Conservation (phyloP, 139 green algal genomes). For the Mesostigma viride region DNA sequence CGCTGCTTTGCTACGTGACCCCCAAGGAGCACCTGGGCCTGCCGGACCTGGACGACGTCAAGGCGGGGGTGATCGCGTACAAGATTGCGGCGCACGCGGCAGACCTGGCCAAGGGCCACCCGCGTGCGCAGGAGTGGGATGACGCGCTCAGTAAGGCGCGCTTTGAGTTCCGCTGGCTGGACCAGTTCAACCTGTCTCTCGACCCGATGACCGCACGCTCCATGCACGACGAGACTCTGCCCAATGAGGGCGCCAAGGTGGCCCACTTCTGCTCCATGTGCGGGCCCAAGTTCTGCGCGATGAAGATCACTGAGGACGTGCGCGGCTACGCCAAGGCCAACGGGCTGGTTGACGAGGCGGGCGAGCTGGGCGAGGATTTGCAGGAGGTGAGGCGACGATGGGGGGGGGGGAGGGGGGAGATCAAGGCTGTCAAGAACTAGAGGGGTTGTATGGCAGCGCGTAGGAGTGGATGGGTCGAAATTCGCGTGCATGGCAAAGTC, state of each 20-base stretch:
- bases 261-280: constrained; percentile 46
- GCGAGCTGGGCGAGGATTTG: constrained; percentile 16
- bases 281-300: constrained; percentile 43
- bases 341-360: constrained; percentile 13
- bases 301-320: constrained; percentile 41
- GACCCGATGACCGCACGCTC: constrained; percentile 53
- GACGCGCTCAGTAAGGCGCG: constrained; percentile 74
- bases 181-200: constrained; percentile 90
- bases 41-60: constrained; percentile 77
- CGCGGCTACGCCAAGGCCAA: constrained; percentile 33
- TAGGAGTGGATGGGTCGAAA: background rate
- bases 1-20: constrained; percentile 94
- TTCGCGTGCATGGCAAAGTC: background rate
- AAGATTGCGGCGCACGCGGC: constrained; percentile 93
- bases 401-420: no score
- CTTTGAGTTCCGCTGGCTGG: constrained; percentile 93
- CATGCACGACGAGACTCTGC: constrained; percentile 41
- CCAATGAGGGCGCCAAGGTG: constrained; percentile 36
- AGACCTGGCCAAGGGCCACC: constrained; percentile 89
- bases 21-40: constrained; percentile 96
- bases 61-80: constrained; percentile 87
- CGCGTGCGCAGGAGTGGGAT: constrained; percentile 68
- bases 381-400: constrained; percentile 2
- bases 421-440: background rate
- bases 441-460: background rate